These are phyloP conservation scores for Clitopilus passeckerianus DNA, from an alignment of 768 basidiomycete genomes.

Conservation along the genomic window DNA sequence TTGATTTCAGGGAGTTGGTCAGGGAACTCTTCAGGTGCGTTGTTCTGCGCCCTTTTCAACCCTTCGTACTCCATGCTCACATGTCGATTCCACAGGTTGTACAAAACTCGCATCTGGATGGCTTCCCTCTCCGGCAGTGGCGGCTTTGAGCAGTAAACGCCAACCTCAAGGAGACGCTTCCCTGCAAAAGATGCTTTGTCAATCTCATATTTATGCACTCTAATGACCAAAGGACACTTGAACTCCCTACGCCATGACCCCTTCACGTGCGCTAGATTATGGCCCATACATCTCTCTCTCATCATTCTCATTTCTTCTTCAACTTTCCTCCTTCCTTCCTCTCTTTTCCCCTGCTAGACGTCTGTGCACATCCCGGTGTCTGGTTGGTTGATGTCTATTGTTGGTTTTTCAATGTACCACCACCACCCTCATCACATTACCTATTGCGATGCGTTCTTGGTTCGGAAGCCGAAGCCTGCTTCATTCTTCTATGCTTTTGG, in stretches of 20 bases:
- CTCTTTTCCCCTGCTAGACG: slow-evolving; percentile 3
- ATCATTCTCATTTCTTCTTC: slow-evolving; percentile 2
- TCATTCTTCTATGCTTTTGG: background rate
- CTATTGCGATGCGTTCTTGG: background rate
- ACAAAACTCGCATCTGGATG: slow-evolving; percentile 97
- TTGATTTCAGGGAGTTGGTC: slow-evolving; percentile 95
- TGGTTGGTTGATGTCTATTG: background rate
- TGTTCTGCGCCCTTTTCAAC: background rate
- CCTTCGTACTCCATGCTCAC: background rate
- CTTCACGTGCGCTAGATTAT: slow-evolving; percentile 1
- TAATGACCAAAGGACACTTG: background rate
- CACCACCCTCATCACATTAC: background rate
- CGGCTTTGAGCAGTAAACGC: slow-evolving; percentile 30
- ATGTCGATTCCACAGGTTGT: slow-evolving; percentile 46
- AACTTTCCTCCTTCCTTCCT: background rate
- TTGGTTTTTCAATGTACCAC: background rate
- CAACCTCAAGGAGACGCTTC: no score
- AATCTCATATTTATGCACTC: slow-evolving; percentile 2
- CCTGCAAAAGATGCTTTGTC: background rate
- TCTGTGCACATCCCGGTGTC: background rate
- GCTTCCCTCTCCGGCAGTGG: slow-evolving; percentile 64
- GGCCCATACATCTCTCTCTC: background rate
- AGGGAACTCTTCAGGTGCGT: slow-evolving; percentile 86
- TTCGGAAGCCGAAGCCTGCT: slow-evolving; percentile 2
- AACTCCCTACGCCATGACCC: background rate